Conservation (phyloP, 2,329 filamentous ascomycete genomes). For the Alternaria incomplexa region DNA sequence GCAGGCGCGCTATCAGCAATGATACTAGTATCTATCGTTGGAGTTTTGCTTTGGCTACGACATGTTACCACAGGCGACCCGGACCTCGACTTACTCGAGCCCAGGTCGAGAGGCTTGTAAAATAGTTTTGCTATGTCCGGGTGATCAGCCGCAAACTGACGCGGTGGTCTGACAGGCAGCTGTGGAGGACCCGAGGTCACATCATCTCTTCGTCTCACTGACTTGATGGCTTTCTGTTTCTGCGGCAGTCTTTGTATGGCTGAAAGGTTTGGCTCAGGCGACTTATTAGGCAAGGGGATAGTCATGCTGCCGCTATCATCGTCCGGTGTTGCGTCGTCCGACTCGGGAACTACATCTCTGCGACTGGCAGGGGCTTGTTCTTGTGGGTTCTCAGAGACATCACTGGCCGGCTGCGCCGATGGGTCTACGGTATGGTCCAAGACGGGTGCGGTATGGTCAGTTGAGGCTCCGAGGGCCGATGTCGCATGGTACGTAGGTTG, state of each 20-base stretch:
- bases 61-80: background rate
- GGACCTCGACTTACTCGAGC: background rate
- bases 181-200: background rate
- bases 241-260: background rate
- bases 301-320: background rate
- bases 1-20: background rate
- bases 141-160: background rate
- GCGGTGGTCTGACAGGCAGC: background rate
- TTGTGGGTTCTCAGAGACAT: constrained; percentile 6
- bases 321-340: background rate
- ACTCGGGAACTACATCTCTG: constrained; percentile 6
- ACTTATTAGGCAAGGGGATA: background rate
- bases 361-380: constrained; percentile 15
- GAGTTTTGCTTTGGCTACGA: background rate
- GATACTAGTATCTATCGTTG: background rate
- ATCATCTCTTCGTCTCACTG: background rate
- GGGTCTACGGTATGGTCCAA: background rate
- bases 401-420: constrained; percentile 9
- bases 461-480: background rate
- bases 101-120: background rate
- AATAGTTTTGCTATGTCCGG: background rate
- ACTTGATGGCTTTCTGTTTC: constrained; percentile 13
- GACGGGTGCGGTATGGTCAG: background rate
- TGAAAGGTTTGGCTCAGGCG: background rate
- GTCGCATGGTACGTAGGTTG: background rate